Percentiles rank a stretch among this genome's conserved stretches.
Evolutionary conservation across 2,329 filamentous ascomycete species (phyloP).

Genomic region (Camillea tinctor): DNA sequence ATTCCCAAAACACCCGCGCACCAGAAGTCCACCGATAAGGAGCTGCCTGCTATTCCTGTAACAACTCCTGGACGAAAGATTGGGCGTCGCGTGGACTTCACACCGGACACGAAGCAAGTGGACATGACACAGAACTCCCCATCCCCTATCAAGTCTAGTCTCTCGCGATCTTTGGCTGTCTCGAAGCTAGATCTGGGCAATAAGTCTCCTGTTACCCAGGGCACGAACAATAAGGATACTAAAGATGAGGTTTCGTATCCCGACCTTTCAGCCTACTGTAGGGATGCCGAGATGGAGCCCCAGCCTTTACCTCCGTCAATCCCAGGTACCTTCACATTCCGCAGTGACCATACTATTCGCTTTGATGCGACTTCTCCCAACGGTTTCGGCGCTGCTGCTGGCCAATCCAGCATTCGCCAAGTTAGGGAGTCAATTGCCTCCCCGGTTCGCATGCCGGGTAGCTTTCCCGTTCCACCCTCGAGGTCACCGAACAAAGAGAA

Average conservation of each 20-base stretch:
- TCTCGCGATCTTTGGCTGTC: conserved; percentile 43
- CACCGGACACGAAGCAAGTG: conserved; percentile 61
- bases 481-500: conserved; percentile 33
- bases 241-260: conserved; percentile 49
- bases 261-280: conserved; percentile 45
- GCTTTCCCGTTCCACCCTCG: conserved; percentile 43
- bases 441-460: conserved; percentile 51
- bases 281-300: conserved; percentile 26
- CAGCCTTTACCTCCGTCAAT: conserved; percentile 37
- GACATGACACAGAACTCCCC: conserved; percentile 50
- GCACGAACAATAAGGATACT: conserved; percentile 31
- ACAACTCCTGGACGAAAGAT: conserved; percentile 68
- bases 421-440: conserved; percentile 53
- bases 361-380: conserved; percentile 49
- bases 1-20: conserved; percentile 48
- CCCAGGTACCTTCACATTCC: conserved; percentile 63
- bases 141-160: conserved; percentile 52
- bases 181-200: conserved; percentile 24
- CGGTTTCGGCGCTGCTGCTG: conserved; percentile 56
- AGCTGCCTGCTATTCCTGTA: conserved; percentile 50
- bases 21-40: conserved; percentile 45
- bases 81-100: conserved; percentile 77
- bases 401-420: conserved; percentile 61
- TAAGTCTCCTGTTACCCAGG: conserved; percentile 35
- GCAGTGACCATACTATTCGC: conserved; percentile 62